A percentile compares a stretch with the other conserved stretches of the same genome.
Conservation (phyloP, 495 filamentous ascomycete species). For the Xylaria curta region DNA sequence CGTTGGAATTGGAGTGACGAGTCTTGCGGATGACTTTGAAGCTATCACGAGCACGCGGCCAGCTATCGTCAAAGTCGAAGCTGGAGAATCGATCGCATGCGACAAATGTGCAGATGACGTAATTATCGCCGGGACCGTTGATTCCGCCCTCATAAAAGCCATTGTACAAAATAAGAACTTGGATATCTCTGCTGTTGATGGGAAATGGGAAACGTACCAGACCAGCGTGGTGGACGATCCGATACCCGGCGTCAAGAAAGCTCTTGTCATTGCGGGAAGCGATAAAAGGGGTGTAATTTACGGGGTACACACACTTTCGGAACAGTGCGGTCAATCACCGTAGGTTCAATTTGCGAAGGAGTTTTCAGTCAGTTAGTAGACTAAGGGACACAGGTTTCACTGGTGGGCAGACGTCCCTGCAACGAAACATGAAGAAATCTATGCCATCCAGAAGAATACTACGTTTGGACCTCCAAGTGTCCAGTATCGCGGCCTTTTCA, state of each 20-base stretch:
- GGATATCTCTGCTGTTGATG: constrained; percentile 53
- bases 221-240: constrained; percentile 58
- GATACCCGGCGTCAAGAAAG: constrained; percentile 50
- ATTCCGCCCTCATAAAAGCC: background rate
- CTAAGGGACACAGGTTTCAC: constrained; percentile 51
- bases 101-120: constrained; percentile 1
- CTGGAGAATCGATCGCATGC: background rate
- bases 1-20: constrained; percentile 62
- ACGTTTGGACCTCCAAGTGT: constrained; percentile 63
- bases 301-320: constrained; percentile 67
- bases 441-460: constrained; percentile 50
- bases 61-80: constrained; percentile 2
- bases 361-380: constrained; percentile 27
- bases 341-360: constrained; percentile 45
- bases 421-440: constrained; percentile 55
- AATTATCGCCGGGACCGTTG: constrained; percentile 17
- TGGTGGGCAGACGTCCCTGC: constrained; percentile 68
- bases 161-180: constrained; percentile 39
- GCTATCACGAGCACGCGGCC: constrained; percentile 53
- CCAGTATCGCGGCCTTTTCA: constrained; percentile 72
- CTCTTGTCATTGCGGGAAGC: constrained; percentile 66
- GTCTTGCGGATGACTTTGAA: constrained; percentile 64
- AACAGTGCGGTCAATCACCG: constrained; percentile 46
- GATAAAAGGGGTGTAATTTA: constrained; percentile 68
- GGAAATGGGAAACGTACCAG: constrained; percentile 67